These are phyloP conservation scores for Pulchroboletus neoregius DNA, from an alignment of 1,284 basidiomycete genomes.

Conservation along the genomic window DNA sequence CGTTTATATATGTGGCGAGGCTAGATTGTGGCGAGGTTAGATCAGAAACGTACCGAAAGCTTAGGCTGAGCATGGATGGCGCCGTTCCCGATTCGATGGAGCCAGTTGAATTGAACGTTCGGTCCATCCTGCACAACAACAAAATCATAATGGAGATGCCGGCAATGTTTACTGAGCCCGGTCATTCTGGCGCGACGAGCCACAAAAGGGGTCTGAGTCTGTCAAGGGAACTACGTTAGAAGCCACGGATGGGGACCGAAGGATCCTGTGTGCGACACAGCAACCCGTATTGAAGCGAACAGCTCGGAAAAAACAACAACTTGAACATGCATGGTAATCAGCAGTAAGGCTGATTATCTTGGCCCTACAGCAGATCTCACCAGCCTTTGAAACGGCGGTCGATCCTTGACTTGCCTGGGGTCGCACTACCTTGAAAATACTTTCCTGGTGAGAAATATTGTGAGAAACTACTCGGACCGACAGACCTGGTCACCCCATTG, in stretches of 20 bases:
- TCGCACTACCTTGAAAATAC: no score
- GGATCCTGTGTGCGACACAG: slow-evolving; percentile 18
- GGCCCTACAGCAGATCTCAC: slow-evolving; percentile 8
- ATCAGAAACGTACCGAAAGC: neutral
- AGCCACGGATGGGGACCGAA: slow-evolving; percentile 1
- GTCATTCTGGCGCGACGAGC: neutral
- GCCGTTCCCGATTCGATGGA: neutral
- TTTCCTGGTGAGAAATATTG: no score
- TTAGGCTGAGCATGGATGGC: neutral
- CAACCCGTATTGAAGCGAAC: neutral
- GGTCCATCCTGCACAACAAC: slow-evolving; percentile 10
- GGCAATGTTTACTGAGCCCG: neutral
- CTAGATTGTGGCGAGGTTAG: neutral
- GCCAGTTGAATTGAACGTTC: slow-evolving; percentile 3
- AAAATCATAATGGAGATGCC: neutral
- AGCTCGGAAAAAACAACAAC: neutral
- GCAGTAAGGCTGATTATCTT: neutral
- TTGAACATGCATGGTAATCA: no score
- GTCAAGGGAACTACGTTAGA: neutral
- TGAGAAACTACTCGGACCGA: no score
- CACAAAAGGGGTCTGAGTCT: neutral
- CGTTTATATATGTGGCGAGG: neutral
- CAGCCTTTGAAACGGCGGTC: no score
- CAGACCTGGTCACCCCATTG: no score
- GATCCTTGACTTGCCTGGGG: no score